Conservation (phyloP, 441 rosid species). For the Erodium moschatum region DNA sequence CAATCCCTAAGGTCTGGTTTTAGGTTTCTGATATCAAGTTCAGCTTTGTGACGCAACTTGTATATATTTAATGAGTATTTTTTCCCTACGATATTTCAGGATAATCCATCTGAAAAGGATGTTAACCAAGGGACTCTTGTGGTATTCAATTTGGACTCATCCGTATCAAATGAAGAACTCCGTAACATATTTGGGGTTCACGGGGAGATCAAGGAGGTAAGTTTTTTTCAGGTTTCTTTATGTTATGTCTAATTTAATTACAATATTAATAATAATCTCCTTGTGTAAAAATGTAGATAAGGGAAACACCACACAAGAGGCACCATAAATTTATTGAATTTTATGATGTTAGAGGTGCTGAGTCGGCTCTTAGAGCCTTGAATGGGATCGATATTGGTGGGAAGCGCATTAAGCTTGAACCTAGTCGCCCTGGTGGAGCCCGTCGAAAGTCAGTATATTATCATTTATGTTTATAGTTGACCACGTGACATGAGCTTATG, state of each 20-base stretch:
- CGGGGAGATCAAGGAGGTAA: conserved; percentile 89
- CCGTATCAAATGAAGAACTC: conserved; percentile 76
- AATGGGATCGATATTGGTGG: no score
- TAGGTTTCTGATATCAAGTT: not conserved
- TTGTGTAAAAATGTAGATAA: conserved; percentile 15
- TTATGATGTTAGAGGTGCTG: no score
- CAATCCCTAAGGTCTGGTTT: not conserved
- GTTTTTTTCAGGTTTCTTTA: not conserved
- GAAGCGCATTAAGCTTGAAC: no score
- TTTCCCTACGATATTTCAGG: conserved; percentile 32
- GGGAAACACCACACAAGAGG: conserved; percentile 33
- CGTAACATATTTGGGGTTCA: conserved; percentile 63
- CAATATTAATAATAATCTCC: conserved; percentile 17
- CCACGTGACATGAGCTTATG: no score
- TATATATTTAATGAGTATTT: not conserved
- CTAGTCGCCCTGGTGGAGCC: no score
- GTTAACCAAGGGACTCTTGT: conserved; percentile 84
- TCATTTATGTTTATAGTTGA: no score
- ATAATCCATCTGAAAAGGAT: conserved; percentile 86
- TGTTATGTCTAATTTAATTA: not conserved
- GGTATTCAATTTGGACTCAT: conserved; percentile 71
- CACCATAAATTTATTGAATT: conserved; percentile 34
- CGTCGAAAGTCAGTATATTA: no score
- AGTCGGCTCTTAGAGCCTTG: no score
- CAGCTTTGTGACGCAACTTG: not conserved